phyloP scores from a whole-genome alignment of 208 protist species.

The Crithidia thermophila region DNA sequence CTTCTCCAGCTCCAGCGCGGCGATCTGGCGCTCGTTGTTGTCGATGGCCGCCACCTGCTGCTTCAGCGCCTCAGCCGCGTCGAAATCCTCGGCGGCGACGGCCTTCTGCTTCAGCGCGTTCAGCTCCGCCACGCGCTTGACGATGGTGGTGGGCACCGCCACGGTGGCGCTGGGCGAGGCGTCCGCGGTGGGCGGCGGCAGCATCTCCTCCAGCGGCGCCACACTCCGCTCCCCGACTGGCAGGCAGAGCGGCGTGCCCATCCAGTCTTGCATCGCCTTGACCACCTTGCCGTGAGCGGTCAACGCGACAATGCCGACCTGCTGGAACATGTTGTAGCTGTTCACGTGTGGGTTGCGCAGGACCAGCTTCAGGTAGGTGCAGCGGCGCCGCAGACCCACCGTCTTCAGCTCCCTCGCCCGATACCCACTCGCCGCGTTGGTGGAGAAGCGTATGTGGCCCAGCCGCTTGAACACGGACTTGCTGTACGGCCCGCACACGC shows the following conservation, averaged over 20 bases:
- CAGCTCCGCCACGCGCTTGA: slow-evolving; percentile 33
- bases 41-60: slow-evolving; percentile 55
- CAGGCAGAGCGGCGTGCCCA: slow-evolving; percentile 30
- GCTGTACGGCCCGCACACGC: slow-evolving; percentile 56
- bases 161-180: slow-evolving; percentile 9
- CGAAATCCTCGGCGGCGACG: slow-evolving; percentile 89
- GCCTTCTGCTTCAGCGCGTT: slow-evolving; percentile 67
- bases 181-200: slow-evolving; percentile 47
- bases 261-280: slow-evolving; percentile 40
- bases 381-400: slow-evolving; percentile 61
- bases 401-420: slow-evolving; percentile 90
- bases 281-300: slow-evolving; percentile 66
- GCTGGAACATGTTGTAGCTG: slow-evolving; percentile 86
- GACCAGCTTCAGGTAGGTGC: slow-evolving; percentile 87
- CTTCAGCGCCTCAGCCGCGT: slow-evolving; percentile 77
- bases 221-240: slow-evolving; percentile 58
- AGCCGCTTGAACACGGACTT: slow-evolving; percentile 66
- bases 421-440: slow-evolving; percentile 58
- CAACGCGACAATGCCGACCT: slow-evolving; percentile 86
- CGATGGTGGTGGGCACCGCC: slow-evolving; percentile 33
- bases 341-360: slow-evolving; percentile 76
- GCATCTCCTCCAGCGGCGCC: slow-evolving; percentile 83
- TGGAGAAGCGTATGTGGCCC: slow-evolving; percentile 79
- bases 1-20: slow-evolving; percentile 71
- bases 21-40: slow-evolving; percentile 47